A percentile compares a stretch with the other conserved stretches of the same genome.
Evolutionary conservation across 495 filamentous ascomycete species (phyloP).

Genomic region (Penicillium longicatenatum): DNA sequence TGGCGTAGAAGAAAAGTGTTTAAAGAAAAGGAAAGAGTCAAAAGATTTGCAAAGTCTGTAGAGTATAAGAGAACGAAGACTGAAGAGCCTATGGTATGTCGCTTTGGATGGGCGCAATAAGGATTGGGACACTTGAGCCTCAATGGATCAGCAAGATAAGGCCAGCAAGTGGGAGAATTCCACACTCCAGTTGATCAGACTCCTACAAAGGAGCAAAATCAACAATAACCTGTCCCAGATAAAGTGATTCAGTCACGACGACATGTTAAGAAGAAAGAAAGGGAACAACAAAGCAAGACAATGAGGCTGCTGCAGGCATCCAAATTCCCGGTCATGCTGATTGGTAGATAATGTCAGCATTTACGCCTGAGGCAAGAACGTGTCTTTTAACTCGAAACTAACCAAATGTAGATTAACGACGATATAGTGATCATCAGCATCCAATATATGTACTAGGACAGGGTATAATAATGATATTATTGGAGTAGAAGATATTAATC

Average conservation of each 20-base stretch:
- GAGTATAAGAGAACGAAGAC: background rate
- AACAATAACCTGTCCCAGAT: constrained; percentile 2
- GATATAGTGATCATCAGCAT: background rate
- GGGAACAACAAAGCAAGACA: constrained; percentile 3
- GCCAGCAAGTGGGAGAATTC: background rate
- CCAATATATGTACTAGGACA: no score
- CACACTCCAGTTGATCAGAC: constrained; percentile 7
- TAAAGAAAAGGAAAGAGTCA: background rate
- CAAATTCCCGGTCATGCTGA: constrained; percentile 15
- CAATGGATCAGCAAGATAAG: constrained; percentile 7
- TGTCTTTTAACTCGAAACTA: background rate
- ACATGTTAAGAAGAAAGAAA: constrained; percentile 8
- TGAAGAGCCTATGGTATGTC: constrained; percentile 11
- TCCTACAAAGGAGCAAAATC: constrained; percentile 3
- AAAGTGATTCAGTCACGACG: constrained; percentile 1
- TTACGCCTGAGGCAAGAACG: background rate
- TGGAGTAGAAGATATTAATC: no score
- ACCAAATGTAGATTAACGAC: background rate
- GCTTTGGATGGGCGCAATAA: background rate
- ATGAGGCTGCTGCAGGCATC: constrained; percentile 22
- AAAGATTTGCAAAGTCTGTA: background rate
- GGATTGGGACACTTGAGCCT: background rate
- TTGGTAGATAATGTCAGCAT: constrained; percentile 2
- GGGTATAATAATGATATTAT: no score
- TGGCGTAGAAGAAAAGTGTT: background rate